A percentile compares a stretch with the other conserved stretches of the same genome.
These are phyloP conservation scores for Kurtzmaniella quercitrusa DNA, from an alignment of 1,139 yeast genomes.

Conservation along the genomic window DNA sequence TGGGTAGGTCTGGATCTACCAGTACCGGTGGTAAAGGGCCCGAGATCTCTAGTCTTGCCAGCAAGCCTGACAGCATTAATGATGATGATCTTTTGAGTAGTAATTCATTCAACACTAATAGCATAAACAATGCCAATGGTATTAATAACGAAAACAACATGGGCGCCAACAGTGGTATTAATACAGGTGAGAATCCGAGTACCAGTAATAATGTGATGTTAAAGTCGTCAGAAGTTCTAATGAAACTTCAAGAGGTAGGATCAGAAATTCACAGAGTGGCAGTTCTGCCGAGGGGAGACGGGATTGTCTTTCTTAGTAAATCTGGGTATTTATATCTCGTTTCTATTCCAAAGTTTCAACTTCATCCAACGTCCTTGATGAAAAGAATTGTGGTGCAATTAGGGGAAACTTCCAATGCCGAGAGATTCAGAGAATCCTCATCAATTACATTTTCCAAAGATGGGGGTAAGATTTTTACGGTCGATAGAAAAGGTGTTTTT, in stretches of 20 bases:
- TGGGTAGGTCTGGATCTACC: constrained; percentile 15
- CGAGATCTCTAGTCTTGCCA: constrained; percentile 13
- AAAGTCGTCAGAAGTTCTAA: constrained; percentile 29
- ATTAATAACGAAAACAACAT: constrained; percentile 14
- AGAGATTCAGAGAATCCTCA: constrained; percentile 67
- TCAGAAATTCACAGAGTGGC: constrained; percentile 68
- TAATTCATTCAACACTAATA: constrained; percentile 1
- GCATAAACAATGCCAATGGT: constrained; percentile 12
- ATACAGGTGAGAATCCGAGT: not conserved
- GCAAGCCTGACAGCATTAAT: constrained; percentile 13
- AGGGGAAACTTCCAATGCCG: constrained; percentile 76
- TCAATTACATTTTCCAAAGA: constrained; percentile 69
- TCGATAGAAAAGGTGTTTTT: constrained; percentile 78
- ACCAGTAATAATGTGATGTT: constrained; percentile 16
- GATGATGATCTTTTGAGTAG: constrained; percentile 14
- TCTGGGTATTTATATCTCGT: constrained; percentile 73
- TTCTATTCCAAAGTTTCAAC: constrained; percentile 54
- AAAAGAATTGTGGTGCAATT: constrained; percentile 62
- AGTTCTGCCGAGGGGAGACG: constrained; percentile 82
- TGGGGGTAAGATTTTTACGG: constrained; percentile 72
- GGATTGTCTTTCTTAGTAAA: constrained; percentile 74
- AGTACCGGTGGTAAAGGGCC: not conserved
- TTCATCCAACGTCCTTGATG: constrained; percentile 20
- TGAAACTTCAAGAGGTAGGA: constrained; percentile 76
- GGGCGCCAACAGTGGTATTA: constrained; percentile 1